These are phyloP conservation scores for Casuarina cunninghamiana DNA, from an alignment of 306 rosid genomes.

Conservation along the genomic window DNA sequence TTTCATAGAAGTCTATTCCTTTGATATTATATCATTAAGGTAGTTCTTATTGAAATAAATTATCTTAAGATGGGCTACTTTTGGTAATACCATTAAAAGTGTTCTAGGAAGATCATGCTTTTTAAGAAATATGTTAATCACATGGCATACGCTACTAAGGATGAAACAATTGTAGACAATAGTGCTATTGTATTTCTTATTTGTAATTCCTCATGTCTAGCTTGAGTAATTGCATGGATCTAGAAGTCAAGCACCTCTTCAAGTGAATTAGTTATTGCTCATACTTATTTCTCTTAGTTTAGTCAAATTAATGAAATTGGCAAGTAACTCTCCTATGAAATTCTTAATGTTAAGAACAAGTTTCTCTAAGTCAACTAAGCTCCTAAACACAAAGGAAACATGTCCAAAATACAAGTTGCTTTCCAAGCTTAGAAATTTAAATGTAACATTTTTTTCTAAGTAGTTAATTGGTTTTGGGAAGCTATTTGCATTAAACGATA, in stretches of 20 bases:
- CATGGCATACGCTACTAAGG: slow-evolving; percentile 20
- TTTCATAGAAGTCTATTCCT: slow-evolving; percentile 27
- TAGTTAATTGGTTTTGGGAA: no score
- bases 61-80: slow-evolving; percentile 29
- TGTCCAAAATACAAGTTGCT: no score
- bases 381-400: no score
- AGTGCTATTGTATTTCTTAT: slow-evolving; percentile 14
- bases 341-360: no score
- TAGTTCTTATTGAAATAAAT: slow-evolving; percentile 29
- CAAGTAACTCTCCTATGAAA: slow-evolving; percentile 31
- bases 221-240: no score
- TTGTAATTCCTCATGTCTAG: no score
- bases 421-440: no score
- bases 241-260: no score
- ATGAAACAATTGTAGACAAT: slow-evolving; percentile 22
- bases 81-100: slow-evolving; percentile 24
- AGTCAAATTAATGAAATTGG: slow-evolving; percentile 8
- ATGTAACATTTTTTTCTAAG: no score
- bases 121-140: slow-evolving; percentile 1
- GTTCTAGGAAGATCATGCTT: slow-evolving; percentile 36
- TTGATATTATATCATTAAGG: slow-evolving; percentile 35
- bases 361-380: no score
- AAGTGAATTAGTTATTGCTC: slow-evolving; percentile 35
- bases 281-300: slow-evolving; percentile 21
- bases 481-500: no score